These are phyloP conservation scores for Diaporthe eres DNA, from an alignment of 2,329 filamentous ascomycete genomes.

Conservation along the genomic window DNA sequence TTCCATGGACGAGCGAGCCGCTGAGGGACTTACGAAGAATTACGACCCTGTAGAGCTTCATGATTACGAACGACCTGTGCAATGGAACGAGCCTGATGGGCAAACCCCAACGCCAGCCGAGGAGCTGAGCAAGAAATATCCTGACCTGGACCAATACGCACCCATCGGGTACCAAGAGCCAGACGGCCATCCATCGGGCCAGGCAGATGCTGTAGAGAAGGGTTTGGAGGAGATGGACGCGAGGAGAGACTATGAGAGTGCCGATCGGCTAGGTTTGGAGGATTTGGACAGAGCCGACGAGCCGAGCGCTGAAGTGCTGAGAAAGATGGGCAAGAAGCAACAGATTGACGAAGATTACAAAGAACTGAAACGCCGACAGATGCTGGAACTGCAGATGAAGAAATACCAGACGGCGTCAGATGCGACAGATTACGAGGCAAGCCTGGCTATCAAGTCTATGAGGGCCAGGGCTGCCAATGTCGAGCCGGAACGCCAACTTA, in stretches of 20 bases:
- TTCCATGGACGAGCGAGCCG: neutral
- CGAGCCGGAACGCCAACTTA: slow-evolving; percentile 49
- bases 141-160: slow-evolving; percentile 52
- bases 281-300: slow-evolving; percentile 46
- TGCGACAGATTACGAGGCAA: slow-evolving; percentile 48
- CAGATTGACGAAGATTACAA: neutral
- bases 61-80: neutral
- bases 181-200: slow-evolving; percentile 48
- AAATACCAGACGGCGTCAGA: slow-evolving; percentile 49
- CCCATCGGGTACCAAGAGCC: slow-evolving; percentile 51
- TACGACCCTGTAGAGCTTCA: neutral
- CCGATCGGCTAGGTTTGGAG: neutral
- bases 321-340: slow-evolving; percentile 39
- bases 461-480: slow-evolving; percentile 37
- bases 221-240: slow-evolving; percentile 57
- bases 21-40: neutral
- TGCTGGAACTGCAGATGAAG: slow-evolving; percentile 50
- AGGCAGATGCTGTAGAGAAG: slow-evolving; percentile 52
- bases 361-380: slow-evolving; percentile 43
- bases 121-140: slow-evolving; percentile 52
- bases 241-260: slow-evolving; percentile 44
- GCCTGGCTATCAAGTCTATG: slow-evolving; percentile 44
- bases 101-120: slow-evolving; percentile 13
- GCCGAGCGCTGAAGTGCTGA: slow-evolving; percentile 47
- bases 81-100: slow-evolving; percentile 23